These are phyloP conservation scores for Apiosordaria backusii DNA, from an alignment of 495 filamentous ascomycete genomes.

Conservation along the genomic window DNA sequence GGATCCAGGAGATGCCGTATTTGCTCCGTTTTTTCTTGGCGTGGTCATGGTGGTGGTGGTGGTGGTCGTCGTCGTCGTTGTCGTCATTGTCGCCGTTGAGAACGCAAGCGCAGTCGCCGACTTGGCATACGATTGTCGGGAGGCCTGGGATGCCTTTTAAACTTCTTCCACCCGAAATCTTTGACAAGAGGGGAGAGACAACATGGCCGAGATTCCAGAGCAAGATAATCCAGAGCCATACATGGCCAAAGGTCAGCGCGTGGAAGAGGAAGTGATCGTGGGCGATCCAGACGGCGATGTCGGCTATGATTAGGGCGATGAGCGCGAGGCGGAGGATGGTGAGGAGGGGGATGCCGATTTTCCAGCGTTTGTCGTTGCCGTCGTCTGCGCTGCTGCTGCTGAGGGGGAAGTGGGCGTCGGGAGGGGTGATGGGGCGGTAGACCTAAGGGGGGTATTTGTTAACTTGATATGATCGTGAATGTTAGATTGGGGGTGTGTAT, in stretches of 20 bases:
- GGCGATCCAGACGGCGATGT: constrained; percentile 10
- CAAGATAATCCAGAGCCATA: constrained; percentile 13
- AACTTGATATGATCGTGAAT: background rate
- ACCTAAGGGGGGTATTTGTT: background rate
- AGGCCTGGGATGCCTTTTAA: background rate
- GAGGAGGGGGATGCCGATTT: background rate
- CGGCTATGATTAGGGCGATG: constrained; percentile 5
- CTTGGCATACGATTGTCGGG: constrained; percentile 11
- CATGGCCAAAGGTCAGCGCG: background rate
- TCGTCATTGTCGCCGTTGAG: constrained; percentile 7
- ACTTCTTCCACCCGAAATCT: background rate
- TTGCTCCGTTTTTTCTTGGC: background rate
- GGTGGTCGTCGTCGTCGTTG: background rate
- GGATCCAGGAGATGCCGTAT: background rate
- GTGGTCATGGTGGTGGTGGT: background rate
- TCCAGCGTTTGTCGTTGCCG: constrained; percentile 1
- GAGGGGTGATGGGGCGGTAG: constrained; percentile 11
- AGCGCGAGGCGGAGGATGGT: background rate
- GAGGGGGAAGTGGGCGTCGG: background rate
- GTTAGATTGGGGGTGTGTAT: background rate
- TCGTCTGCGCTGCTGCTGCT: background rate
- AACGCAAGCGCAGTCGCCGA: constrained; percentile 15
- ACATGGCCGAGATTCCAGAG: constrained; percentile 11
- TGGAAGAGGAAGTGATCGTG: background rate
- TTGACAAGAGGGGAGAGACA: background rate